Evolutionary conservation across 768 basidiomycete species (phyloP).

Genomic region (Panaeolus cyanescens): DNA sequence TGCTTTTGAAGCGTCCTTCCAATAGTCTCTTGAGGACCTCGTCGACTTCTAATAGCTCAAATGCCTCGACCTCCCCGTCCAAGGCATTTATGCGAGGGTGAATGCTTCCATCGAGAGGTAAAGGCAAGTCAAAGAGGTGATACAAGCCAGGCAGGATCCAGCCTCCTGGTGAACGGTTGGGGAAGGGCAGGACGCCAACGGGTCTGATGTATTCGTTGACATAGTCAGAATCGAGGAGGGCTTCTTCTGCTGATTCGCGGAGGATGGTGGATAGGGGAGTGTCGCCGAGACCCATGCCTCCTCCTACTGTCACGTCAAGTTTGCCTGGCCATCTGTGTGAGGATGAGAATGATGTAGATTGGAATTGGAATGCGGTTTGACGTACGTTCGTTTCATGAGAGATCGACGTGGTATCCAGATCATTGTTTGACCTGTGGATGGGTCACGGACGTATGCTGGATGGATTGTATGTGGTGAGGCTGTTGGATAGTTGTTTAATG

Average conservation of each 20-base stretch:
- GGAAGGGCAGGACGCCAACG: slow-evolving; percentile 39
- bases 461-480: not conserved
- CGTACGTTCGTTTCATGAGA: slow-evolving; percentile 39
- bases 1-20: slow-evolving; percentile 39
- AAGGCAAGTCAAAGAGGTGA: slow-evolving; percentile 43
- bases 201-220: slow-evolving; percentile 30
- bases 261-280: slow-evolving; percentile 35
- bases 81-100: slow-evolving; percentile 34
- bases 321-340: slow-evolving; percentile 33
- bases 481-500: not conserved
- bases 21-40: slow-evolving; percentile 33
- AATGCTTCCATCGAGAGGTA: slow-evolving; percentile 34
- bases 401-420: slow-evolving; percentile 46
- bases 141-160: slow-evolving; percentile 50
- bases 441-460: slow-evolving; percentile 36
- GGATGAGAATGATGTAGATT: slow-evolving; percentile 1
- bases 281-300: slow-evolving; percentile 43
- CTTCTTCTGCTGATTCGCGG: slow-evolving; percentile 46
- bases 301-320: slow-evolving; percentile 46
- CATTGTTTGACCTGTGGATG: slow-evolving; percentile 23
- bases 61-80: slow-evolving; percentile 45
- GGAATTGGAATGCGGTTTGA: not conserved
- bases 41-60: slow-evolving; percentile 36
- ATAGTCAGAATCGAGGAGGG: slow-evolving; percentile 37
- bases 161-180: slow-evolving; percentile 41